These are phyloP conservation scores for Cystoisospora suis DNA, from an alignment of 169 alveolate species.

Conservation along the genomic window DNA sequence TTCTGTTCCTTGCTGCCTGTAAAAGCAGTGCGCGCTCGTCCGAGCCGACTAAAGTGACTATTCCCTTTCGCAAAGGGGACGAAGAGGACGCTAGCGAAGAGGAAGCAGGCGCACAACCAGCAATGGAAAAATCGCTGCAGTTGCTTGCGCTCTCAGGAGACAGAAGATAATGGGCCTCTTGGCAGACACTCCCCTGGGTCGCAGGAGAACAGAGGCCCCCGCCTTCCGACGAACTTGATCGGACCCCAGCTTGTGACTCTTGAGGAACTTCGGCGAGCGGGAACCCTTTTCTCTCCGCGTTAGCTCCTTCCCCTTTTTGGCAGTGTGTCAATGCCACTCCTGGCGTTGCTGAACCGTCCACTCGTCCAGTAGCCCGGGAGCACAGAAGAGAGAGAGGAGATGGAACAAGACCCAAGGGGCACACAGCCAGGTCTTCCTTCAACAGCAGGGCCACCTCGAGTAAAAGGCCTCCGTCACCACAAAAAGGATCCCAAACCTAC, in stretches of 20 bases:
- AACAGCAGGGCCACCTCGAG: conserved; percentile 42
- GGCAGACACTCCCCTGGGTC: too few species aligned
- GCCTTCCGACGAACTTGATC: too few species aligned
- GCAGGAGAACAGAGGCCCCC: too few species aligned
- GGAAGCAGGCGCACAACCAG: background rate
- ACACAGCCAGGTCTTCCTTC: conserved; percentile 24
- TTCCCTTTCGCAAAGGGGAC: background rate
- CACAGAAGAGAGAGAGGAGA: conserved; percentile 22
- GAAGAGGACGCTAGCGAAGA: background rate
- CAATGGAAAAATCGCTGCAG: too few species aligned
- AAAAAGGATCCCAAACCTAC: conserved; percentile 57
- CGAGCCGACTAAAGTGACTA: conserved; percentile 48
- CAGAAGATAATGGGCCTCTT: background rate
- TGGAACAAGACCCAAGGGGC: conserved; percentile 9
- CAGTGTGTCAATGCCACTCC: background rate
- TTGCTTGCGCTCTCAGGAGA: too few species aligned
- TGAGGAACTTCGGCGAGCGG: too few species aligned
- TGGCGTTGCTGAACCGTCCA: background rate
- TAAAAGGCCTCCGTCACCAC: conserved; percentile 53
- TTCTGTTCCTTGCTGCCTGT: conserved; percentile 49
- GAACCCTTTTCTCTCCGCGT: background rate
- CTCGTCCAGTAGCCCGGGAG: background rate
- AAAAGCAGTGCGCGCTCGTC: conserved; percentile 63
- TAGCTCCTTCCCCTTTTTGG: conserved; percentile 24
- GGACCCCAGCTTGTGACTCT: too few species aligned